phyloP scores from a whole-genome alignment of 192 early-diverging fungal species.

The Geranomyces variabilis region DNA sequence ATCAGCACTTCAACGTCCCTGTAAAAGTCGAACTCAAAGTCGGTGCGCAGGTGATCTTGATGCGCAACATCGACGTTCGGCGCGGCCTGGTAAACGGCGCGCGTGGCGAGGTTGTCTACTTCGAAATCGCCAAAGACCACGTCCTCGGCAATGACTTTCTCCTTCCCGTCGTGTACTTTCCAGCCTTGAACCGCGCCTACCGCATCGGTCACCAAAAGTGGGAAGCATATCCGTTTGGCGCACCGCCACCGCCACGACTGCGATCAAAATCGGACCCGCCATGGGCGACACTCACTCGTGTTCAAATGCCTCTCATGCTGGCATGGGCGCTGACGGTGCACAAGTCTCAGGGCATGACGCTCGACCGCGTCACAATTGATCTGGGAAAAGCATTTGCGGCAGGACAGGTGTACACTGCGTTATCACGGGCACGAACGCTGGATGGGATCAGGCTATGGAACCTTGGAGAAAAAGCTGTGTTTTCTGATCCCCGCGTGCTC shows the following conservation, averaged over 20 bases:
- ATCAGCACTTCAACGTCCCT: background rate
- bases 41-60: constrained; percentile 52
- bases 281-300: constrained; percentile 20
- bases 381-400: constrained; percentile 43
- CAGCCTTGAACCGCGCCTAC: background rate
- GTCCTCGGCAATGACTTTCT: background rate
- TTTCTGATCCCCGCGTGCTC: constrained; percentile 17
- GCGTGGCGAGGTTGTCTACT: constrained; percentile 46
- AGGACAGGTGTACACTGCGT: constrained; percentile 57
- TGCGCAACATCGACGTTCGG: constrained; percentile 38
- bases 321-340: constrained; percentile 59
- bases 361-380: constrained; percentile 51
- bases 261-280: background rate
- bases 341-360: constrained; percentile 55
- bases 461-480: constrained; percentile 25
- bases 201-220: constrained; percentile 11
- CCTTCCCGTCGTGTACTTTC: constrained; percentile 49
- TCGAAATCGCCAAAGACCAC: constrained; percentile 1
- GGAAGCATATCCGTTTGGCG: background rate
- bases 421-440: constrained; percentile 45
- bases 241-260: background rate
- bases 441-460: constrained; percentile 40
- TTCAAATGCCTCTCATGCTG: constrained; percentile 50
- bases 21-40: constrained; percentile 28
- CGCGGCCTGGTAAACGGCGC: constrained; percentile 52